Base-by-base conservation (phyloP, 192 early-diverging fungal genomes). In the Backusella westeae region DNA sequence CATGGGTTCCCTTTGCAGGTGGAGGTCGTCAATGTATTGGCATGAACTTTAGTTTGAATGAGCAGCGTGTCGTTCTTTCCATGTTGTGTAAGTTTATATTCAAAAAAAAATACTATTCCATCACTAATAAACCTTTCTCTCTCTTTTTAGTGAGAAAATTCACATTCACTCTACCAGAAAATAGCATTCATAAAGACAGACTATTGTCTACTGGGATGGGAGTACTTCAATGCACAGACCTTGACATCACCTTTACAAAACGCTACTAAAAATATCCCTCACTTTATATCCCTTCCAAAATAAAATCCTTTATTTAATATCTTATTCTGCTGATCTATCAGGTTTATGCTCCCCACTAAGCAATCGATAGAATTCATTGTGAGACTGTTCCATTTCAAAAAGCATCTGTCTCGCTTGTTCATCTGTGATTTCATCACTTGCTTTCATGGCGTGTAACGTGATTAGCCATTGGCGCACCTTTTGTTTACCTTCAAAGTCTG, bases 401-500 rank as follows among this genome's bases (percentile, higher is more conserved):
- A 94, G 77, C 70, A 99, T 81, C 84, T 99, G 97, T 29, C 97
- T 86, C 6, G 89, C 89, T 82, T 99, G 96, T 34, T 96, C 94
- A 32, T 90, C 89, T 21, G 86, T 87, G 7, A 99, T 85, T 80
- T 92, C 90, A 39, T 98, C 96, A 59, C 91, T 93, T 2, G 97
- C 97, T 84, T 94, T 97, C 95, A 98, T 96, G 23, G 90, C 84
- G 80, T 99, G 96, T 36, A 98, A 75, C 12, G 87, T 89, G 38
- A 98, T 96, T 14, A 99, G 83, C 92, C 97, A 99, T 68, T 96
- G 90, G 39, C 90, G 85, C 15, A 98, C 86, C 75, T 91, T 94
- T n/a, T 86, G 84, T 77, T 93, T 94, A 49, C 94, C 94, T 77
- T 92, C 91, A 75, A 91, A 95, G 39, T 96, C 93, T 2, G 89